phyloP scores from a whole-genome alignment of 2,329 filamentous ascomycete species.

The Hypocrella siamensis region DNA sequence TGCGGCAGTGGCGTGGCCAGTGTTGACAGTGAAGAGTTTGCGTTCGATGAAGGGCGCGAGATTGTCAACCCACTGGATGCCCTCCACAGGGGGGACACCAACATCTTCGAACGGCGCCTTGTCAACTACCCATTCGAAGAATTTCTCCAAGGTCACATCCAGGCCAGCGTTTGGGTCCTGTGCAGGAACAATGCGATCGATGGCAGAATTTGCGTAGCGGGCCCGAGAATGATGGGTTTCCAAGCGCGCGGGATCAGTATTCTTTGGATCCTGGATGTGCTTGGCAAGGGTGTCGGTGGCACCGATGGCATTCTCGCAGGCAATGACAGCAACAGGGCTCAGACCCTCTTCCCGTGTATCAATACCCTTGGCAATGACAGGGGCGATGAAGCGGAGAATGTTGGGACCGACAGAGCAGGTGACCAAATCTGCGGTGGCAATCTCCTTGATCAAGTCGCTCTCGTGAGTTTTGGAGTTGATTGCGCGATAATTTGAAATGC shows the following conservation, averaged over 20 bases:
- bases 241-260: constrained; percentile 54
- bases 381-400: constrained; percentile 90
- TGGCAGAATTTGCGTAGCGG: constrained; percentile 91
- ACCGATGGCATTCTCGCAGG: constrained; percentile 94
- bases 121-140: constrained; percentile 98
- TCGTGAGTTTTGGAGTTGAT: constrained; percentile 88
- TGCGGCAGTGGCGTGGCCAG: constrained; percentile 85
- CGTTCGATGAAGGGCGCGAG: constrained; percentile 94
- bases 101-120: constrained; percentile 63
- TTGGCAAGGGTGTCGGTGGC: constrained; percentile 77
- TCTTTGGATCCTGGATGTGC: constrained; percentile 60
- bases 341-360: constrained; percentile 49
- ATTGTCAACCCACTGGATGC: constrained; percentile 85
- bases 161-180: constrained; percentile 69
- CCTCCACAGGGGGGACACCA: constrained; percentile 55
- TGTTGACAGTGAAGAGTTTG: constrained; percentile 99
- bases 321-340: constrained; percentile 76
- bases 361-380: constrained; percentile 88
- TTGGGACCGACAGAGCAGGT: constrained; percentile 96
- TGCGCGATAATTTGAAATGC: constrained; percentile 88
- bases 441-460: constrained; percentile 67
- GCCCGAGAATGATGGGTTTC: constrained; percentile 57
- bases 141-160: constrained; percentile 92
- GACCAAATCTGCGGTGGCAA: constrained; percentile 74
- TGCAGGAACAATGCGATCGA: constrained; percentile 93